Evolutionary conservation across 164 flowering plant genomes (phyloP).

Genomic region (Aristolochia contorta): DNA sequence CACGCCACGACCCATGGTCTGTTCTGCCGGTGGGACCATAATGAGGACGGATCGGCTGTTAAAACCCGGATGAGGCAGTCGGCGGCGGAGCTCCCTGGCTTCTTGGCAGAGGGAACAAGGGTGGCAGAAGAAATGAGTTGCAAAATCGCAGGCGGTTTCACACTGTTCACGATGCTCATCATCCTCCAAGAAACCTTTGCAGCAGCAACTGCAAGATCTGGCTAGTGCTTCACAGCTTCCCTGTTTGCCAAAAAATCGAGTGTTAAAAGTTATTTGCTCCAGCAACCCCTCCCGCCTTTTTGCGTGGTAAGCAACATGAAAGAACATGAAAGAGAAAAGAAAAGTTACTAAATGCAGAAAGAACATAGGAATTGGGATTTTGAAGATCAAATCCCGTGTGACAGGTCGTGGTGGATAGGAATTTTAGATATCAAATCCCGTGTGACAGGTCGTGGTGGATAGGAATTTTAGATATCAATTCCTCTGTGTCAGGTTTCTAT

Average conservation of each 20-base stretch:
- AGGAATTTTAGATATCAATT: too few species aligned
- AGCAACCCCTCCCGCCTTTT: too few species aligned
- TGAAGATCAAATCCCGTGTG: too few species aligned
- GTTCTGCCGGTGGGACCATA: slow-evolving; percentile 78
- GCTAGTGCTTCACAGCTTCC: slow-evolving; percentile 74
- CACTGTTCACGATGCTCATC: slow-evolving; percentile 63
- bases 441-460: too few species aligned
- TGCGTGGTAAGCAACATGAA: too few species aligned
- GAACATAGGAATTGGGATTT: background rate
- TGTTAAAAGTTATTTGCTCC: too few species aligned
- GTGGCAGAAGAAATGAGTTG: slow-evolving; percentile 76
- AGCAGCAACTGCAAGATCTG: slow-evolving; percentile 76
- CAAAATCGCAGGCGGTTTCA: slow-evolving; percentile 72
- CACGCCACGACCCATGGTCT: slow-evolving; percentile 56
- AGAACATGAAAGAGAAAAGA: background rate
- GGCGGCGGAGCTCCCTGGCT: slow-evolving; percentile 83
- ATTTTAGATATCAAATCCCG: too few species aligned
- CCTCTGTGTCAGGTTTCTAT: too few species aligned
- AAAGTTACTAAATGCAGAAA: background rate
- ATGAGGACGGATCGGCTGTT: slow-evolving; percentile 53
- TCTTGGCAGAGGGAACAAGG: slow-evolving; percentile 88
- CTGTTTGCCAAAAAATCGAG: slow-evolving; percentile 27
- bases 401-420: too few species aligned
- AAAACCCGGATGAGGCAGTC: slow-evolving; percentile 83
- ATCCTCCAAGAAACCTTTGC: slow-evolving; percentile 43